Percentiles rank a stretch among this genome's conserved stretches.
These are phyloP conservation scores for Hypoxylon sp. DNA, from an alignment of 2,329 filamentous ascomycete genomes.

Conservation along the genomic window DNA sequence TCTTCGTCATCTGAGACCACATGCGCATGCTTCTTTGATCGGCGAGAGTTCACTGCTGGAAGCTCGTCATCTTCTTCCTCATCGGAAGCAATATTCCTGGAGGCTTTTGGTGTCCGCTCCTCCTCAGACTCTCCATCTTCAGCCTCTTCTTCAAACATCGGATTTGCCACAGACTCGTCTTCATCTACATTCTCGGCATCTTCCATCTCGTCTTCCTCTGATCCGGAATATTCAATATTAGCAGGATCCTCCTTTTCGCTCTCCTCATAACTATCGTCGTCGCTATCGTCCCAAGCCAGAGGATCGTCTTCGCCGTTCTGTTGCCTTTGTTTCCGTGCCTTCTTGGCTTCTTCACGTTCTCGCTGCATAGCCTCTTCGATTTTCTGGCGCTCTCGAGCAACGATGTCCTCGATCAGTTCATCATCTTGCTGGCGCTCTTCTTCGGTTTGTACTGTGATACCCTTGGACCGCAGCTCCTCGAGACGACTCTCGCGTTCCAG, in stretches of 20 bases:
- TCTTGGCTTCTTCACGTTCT: constrained; percentile 80
- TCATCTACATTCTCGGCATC: constrained; percentile 54
- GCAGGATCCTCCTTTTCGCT: constrained; percentile 60
- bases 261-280: constrained; percentile 56
- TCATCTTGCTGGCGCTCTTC: constrained; percentile 89
- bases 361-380: constrained; percentile 81
- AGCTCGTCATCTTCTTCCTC: constrained; percentile 58
- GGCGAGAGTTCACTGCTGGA: constrained; percentile 59
- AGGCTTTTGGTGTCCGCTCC: constrained; percentile 39
- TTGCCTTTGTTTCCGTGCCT: constrained; percentile 63
- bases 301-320: constrained; percentile 61
- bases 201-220: constrained; percentile 52
- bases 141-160: constrained; percentile 54
- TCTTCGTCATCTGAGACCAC: constrained; percentile 73
- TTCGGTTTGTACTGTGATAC: constrained; percentile 82
- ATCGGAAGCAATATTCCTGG: constrained; percentile 53
- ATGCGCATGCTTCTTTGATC: constrained; percentile 63
- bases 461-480: constrained; percentile 80
- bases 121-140: constrained; percentile 54
- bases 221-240: constrained; percentile 53
- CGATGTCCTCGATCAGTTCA: constrained; percentile 86
- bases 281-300: constrained; percentile 68
- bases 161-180: constrained; percentile 41
- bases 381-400: constrained; percentile 85
- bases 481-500: constrained; percentile 82